phyloP scores from a whole-genome alignment of 2,329 filamentous ascomycete species.

The Coniosporium tulheliwenetii region DNA sequence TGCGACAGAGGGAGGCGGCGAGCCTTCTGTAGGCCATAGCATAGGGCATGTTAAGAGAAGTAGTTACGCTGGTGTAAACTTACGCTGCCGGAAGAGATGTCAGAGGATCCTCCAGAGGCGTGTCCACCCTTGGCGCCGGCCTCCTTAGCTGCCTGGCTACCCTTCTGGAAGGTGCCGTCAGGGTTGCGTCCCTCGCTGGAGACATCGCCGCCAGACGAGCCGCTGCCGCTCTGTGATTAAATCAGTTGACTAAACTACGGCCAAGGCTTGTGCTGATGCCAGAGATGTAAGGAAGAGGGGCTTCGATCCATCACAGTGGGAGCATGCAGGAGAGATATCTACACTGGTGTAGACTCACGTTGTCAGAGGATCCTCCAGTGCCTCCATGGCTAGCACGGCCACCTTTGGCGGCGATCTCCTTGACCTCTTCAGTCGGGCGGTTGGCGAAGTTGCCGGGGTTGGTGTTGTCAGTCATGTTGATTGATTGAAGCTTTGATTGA shows the following conservation, averaged over 20 bases:
- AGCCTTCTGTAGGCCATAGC: too few relatives aligned
- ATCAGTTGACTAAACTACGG: not conserved
- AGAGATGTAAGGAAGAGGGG: not conserved
- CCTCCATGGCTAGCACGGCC: slow-evolving; percentile 25
- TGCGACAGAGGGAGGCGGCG: not conserved
- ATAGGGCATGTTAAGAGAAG: too few relatives aligned
- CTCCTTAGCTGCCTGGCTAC: slow-evolving; percentile 20
- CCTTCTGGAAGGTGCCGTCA: slow-evolving; percentile 20
- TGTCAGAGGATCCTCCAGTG: slow-evolving; percentile 1
- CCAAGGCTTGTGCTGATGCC: not conserved
- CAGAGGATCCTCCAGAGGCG: not conserved
- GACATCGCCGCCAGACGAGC: slow-evolving; percentile 15
- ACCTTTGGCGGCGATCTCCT: slow-evolving; percentile 33
- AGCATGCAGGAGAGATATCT: too few relatives aligned
- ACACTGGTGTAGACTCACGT: too few relatives aligned
- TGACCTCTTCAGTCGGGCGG: slow-evolving; percentile 32
- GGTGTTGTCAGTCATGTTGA: slow-evolving; percentile 10
- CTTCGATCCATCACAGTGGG: too few relatives aligned
- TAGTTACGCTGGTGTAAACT: too few relatives aligned
- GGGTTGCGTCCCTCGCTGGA: slow-evolving; percentile 1
- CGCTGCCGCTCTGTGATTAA: slow-evolving; percentile 11
- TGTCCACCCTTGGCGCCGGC: slow-evolving; percentile 20
- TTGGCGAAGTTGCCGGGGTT: slow-evolving; percentile 39
- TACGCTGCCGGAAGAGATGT: too few relatives aligned
- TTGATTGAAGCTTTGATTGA: not conserved